Evolutionary conservation across 805 yeast genomes (phyloP).

Genomic region (Lipomyces spencermartinsiae): DNA sequence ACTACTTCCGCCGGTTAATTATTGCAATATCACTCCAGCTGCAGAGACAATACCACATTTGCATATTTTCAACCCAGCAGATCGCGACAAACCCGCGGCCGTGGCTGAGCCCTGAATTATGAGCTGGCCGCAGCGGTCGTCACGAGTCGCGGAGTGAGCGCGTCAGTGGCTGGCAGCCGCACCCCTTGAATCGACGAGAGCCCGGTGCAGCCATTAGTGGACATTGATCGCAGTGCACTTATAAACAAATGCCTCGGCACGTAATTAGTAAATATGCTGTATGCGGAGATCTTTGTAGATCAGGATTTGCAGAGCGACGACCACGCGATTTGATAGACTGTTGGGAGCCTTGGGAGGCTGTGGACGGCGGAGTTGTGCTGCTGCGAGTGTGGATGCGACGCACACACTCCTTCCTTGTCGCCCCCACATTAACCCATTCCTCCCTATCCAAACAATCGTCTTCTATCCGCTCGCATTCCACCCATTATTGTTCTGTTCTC

Average conservation of each 20-base stretch:
- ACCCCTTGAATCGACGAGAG: background rate
- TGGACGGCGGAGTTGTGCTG: background rate
- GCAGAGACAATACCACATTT: too few relatives aligned
- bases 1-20: background rate
- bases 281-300: background rate
- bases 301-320: slow-evolving; percentile 2
- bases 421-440: background rate
- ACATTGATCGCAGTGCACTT: background rate
- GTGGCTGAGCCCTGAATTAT: background rate
- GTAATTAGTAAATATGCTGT: background rate
- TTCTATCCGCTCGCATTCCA: background rate
- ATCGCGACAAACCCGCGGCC: too few relatives aligned
- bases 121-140: background rate
- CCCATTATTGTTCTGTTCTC: background rate
- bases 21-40: too few relatives aligned
- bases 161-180: slow-evolving; percentile 7
- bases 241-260: background rate
- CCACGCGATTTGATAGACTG: background rate
- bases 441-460: background rate
- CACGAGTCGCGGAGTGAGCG: background rate
- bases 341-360: background rate
- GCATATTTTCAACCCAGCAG: too few relatives aligned
- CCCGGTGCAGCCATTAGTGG: background rate
- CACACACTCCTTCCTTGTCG: background rate
- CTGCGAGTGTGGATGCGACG: background rate